These are phyloP conservation scores for Daldinia caldariorum DNA, from an alignment of 495 filamentous ascomycete genomes.

Conservation along the genomic window DNA sequence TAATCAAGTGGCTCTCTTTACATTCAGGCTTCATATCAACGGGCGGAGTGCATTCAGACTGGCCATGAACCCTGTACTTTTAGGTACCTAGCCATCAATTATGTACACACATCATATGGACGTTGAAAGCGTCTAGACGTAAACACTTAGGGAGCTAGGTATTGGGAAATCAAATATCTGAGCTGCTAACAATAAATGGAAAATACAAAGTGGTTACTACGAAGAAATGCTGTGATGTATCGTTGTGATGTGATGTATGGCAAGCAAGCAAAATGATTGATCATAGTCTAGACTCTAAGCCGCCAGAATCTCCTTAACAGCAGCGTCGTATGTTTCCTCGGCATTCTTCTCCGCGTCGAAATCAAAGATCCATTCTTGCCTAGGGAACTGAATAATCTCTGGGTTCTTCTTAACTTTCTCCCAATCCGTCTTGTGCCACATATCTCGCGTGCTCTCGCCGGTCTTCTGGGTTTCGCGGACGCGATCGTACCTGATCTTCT, in stretches of 20 bases:
- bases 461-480: conserved; percentile 62
- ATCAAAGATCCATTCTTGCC: conserved; percentile 67
- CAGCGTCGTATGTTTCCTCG: conserved; percentile 61
- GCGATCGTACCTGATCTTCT: conserved; percentile 62
- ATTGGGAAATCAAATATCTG: too few relatives aligned
- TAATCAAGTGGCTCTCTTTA: neutral
- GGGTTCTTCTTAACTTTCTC: conserved; percentile 61
- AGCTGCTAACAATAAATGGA: too few relatives aligned
- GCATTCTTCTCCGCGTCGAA: conserved; percentile 66
- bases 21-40: neutral
- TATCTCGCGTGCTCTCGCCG: conserved; percentile 62
- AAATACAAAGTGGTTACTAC: too few relatives aligned
- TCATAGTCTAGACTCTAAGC: conserved; percentile 8
- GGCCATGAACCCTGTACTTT: too few relatives aligned
- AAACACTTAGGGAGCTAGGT: too few relatives aligned
- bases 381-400: conserved; percentile 62
- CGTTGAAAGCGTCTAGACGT: too few relatives aligned
- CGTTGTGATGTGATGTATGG: neutral
- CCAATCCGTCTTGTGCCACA: conserved; percentile 68
- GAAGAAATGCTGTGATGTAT: neutral
- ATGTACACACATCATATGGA: neutral
- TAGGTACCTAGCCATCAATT: neutral
- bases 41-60: neutral
- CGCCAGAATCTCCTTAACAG: conserved; percentile 44
- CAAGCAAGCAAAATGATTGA: neutral